Conservation (phyloP, 2,329 filamentous ascomycete species). For the Fusarium sp. region DNA sequence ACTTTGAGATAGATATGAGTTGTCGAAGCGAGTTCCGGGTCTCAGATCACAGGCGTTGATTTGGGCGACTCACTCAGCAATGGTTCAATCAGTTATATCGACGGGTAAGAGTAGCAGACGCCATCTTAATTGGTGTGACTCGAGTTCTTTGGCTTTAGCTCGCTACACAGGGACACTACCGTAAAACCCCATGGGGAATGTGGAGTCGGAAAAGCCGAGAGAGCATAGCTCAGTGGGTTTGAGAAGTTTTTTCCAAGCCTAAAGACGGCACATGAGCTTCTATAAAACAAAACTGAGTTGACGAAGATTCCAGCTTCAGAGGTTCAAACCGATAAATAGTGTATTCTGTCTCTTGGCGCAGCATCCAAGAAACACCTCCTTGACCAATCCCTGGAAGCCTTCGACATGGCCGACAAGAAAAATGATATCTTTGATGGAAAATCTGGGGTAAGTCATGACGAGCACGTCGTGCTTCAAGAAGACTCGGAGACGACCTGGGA, state of each 20-base stretch:
- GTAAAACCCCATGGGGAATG: not conserved
- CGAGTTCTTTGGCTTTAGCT: not conserved
- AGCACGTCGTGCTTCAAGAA: not conserved
- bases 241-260: not conserved
- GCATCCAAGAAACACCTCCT: not conserved
- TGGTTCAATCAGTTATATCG: not conserved
- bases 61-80: not conserved
- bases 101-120: not conserved
- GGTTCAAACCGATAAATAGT: not conserved
- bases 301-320: not conserved
- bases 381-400: not conserved
- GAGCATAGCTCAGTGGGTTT: not conserved
- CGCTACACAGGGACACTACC: not conserved
- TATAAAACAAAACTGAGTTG: not conserved
- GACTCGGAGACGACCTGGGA: conserved; percentile 5
- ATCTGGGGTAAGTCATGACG: not conserved
- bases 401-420: not conserved
- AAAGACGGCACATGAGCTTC: not conserved
- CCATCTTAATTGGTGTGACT: not conserved
- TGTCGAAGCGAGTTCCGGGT: not conserved
- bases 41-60: not conserved
- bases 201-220: conserved; percentile 3
- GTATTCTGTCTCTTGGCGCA: not conserved
- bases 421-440: not conserved
- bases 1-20: not conserved